These are phyloP conservation scores for Trichoderma semiorbis DNA, from an alignment of 2,329 filamentous ascomycete genomes.

Conservation along the genomic window DNA sequence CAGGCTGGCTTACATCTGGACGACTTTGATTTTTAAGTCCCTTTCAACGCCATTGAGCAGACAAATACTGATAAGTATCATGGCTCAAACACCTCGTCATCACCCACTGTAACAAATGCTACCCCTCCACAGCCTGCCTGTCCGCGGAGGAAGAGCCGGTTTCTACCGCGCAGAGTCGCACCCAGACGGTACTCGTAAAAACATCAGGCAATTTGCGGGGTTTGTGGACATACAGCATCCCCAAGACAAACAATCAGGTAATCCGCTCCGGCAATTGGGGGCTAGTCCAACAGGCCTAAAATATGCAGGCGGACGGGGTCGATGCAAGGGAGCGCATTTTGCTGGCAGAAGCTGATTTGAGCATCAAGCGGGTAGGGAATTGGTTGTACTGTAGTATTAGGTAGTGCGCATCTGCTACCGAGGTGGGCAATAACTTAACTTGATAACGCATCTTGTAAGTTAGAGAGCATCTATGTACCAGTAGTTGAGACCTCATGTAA, in stretches of 20 bases:
- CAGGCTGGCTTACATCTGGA: too few species aligned
- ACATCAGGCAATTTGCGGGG: background rate
- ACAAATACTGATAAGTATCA: background rate
- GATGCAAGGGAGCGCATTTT: background rate
- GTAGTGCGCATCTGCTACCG: too few species aligned
- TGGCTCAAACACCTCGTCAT: too few species aligned
- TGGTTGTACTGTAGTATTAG: too few species aligned
- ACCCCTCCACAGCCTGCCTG: too few species aligned
- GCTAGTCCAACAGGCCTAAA: background rate
- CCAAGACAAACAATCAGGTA: background rate
- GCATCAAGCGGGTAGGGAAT: background rate
- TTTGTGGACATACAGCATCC: background rate
- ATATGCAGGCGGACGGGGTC: background rate
- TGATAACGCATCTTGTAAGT: too few species aligned
- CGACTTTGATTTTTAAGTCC: background rate
- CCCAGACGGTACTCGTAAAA: background rate
- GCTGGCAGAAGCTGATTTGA: background rate
- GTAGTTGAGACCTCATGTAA: background rate
- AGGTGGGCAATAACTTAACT: too few species aligned
- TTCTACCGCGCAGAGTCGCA: background rate
- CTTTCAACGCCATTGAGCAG: background rate
- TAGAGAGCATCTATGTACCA: background rate
- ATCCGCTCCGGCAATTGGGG: background rate
- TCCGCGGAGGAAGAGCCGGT: background rate
- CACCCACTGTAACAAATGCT: too few species aligned